These are phyloP conservation scores for Solanum gracilifrons DNA, from an alignment of 257 asterid genomes.

Conservation along the genomic window DNA sequence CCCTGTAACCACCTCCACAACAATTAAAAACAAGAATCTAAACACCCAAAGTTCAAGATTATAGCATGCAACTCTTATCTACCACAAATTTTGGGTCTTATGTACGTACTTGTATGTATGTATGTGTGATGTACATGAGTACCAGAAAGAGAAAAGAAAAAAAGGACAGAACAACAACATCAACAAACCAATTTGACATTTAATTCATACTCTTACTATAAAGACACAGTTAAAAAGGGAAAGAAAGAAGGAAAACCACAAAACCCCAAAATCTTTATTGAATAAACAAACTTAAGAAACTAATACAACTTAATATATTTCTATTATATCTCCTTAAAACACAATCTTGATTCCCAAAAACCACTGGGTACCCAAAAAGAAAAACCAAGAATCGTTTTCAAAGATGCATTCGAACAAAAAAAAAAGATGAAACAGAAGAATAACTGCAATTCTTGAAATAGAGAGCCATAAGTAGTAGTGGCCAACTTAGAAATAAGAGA, in stretches of 20 bases:
- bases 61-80: neutral
- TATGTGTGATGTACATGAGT: neutral
- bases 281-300: neutral
- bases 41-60: neutral
- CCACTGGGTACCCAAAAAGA: neutral
- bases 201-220: neutral
- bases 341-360: neutral
- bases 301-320: neutral
- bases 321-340: neutral
- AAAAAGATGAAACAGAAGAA: neutral
- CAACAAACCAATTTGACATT: neutral
- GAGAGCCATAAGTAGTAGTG: conserved; percentile 52
- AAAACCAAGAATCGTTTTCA: neutral
- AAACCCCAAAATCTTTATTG: neutral
- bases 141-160: neutral
- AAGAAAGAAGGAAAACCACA: neutral
- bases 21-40: neutral
- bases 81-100: neutral
- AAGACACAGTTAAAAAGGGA: neutral
- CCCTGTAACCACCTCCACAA: neutral
- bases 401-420: neutral
- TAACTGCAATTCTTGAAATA: conserved; percentile 59
- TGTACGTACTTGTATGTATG: neutral
- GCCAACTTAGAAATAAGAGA: conserved; percentile 31
- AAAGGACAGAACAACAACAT: neutral